Base-by-base conservation (phyloP, 2,329 filamentous ascomycete genomes). In the Clonostachys rhizophaga region DNA sequence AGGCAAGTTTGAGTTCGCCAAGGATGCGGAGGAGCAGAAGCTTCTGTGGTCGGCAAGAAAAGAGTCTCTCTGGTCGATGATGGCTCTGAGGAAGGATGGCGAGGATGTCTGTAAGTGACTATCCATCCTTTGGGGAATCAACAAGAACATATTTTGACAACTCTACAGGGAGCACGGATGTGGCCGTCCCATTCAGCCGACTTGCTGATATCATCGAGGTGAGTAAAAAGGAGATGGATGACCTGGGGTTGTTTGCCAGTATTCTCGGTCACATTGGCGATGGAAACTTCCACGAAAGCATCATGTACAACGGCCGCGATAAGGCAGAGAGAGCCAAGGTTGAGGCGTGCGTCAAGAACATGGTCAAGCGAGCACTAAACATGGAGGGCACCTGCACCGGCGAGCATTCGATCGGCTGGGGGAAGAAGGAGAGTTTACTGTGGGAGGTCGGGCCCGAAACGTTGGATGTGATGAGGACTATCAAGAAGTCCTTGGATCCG, bases 331-430 rank as follows among this genome's bases (percentile, higher is more conserved):
- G 79, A 47, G 84, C 78, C 40, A 87, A 86, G 54, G 89, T 94
- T 2, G 88, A 94, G 62, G 78, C 75, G 47, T 90, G 89, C 53
- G 89, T 96, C 42, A 84, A 91, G 61, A 86, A 90, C 56, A 96
- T 96, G 91, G 89, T 96, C 17, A 79, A 87, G 55, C 81, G 89
- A n/a, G 91, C 91, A 3, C 67, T 96, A 20, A 89, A 92, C 54
- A 96, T 96, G 91, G 91, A 96, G 50, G 90, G 91, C 2, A 95
- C 91, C 6, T 94, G 89, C 63, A 95, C 91, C 1, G 91, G 90
- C 30, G 91, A 95, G 65, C 90, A 95, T 64, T 87, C 87, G 1
- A 78, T 95, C 50, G 91, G 90, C 18, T 81, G 92, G 65, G 89
- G 89, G 14, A 95, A 95, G 70, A 95, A 95, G 68, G 81, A 83